Percentiles rank a stretch among this genome's conserved stretches.
These are phyloP conservation scores for Scedosporium boydii DNA, from an alignment of 2,329 filamentous ascomycete species.

Conservation along the genomic window DNA sequence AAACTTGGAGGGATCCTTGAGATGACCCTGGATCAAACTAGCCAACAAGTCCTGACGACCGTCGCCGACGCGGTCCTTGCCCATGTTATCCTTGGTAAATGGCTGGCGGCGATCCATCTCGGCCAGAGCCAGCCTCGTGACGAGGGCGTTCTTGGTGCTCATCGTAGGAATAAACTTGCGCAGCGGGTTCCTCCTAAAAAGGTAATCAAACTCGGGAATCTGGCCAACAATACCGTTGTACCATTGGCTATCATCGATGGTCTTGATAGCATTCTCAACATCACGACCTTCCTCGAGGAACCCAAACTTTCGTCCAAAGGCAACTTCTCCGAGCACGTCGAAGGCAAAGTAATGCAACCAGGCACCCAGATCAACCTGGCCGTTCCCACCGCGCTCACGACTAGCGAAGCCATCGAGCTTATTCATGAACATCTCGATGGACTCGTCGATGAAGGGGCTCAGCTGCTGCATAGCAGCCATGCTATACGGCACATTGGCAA, in stretches of 20 bases:
- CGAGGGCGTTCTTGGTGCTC: conserved; percentile 32
- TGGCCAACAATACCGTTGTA: conserved; percentile 45
- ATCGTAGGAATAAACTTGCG: conserved; percentile 28
- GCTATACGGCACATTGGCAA: conserved; percentile 40
- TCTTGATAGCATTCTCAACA: conserved; percentile 13
- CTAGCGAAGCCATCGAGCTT: conserved; percentile 31
- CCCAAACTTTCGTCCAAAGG: conserved; percentile 25
- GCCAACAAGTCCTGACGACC: conserved; percentile 40
- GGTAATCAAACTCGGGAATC: conserved; percentile 36
- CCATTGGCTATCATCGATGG: conserved; percentile 41
- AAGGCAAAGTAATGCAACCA: conserved; percentile 24
- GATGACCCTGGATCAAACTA: conserved; percentile 40
- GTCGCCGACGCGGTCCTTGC: conserved; percentile 24
- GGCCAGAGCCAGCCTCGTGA: conserved; percentile 41
- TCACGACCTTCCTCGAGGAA: conserved; percentile 20
- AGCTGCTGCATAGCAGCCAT: conserved; percentile 45
- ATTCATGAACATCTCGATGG: conserved; percentile 32
- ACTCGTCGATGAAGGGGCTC: conserved; percentile 40
- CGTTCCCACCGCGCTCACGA: conserved; percentile 8
- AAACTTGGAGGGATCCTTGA: conserved; percentile 38
- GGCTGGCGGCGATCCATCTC: conserved; percentile 37
- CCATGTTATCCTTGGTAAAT: conserved; percentile 35
- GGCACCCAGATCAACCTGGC: conserved; percentile 32
- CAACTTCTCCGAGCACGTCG: conserved; percentile 23
- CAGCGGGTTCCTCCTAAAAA: conserved; percentile 40